Evolutionary conservation across 2,329 filamentous ascomycete species (phyloP).

Genomic region (Aspergillus chevalieri): DNA sequence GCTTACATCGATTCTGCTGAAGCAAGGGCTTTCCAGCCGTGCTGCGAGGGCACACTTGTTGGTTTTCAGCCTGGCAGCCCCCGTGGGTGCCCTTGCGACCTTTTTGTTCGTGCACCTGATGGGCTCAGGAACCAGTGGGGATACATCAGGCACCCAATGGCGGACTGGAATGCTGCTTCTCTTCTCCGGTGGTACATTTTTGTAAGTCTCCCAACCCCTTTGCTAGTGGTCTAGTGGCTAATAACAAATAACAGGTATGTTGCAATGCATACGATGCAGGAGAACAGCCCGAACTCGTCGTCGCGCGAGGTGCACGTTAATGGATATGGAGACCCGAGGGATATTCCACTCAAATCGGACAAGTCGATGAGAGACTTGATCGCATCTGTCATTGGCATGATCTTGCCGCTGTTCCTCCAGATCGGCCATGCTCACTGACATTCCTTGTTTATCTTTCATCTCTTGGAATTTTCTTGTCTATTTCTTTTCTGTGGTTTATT

Average conservation of each 20-base stretch:
- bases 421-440: slow-evolving; percentile 42
- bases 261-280: slow-evolving; percentile 97
- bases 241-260: slow-evolving; percentile 65
- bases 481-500: slow-evolving; percentile 12
- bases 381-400: slow-evolving; percentile 44
- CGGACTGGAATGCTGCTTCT: slow-evolving; percentile 87
- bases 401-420: slow-evolving; percentile 42
- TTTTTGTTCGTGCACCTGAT: slow-evolving; percentile 70
- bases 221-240: slow-evolving; percentile 7
- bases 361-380: slow-evolving; percentile 41
- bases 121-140: slow-evolving; percentile 49
- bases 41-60: slow-evolving; percentile 77
- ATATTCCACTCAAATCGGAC: slow-evolving; percentile 26
- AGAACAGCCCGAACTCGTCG: slow-evolving; percentile 41
- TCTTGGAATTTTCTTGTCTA: not conserved
- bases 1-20: slow-evolving; percentile 79
- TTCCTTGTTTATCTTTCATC: slow-evolving; percentile 1
- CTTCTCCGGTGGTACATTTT: slow-evolving; percentile 93
- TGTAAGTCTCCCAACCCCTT: slow-evolving; percentile 54
- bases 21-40: slow-evolving; percentile 84
- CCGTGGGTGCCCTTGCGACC: slow-evolving; percentile 74
- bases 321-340: slow-evolving; percentile 38
- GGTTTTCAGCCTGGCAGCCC: slow-evolving; percentile 86
- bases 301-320: slow-evolving; percentile 32
- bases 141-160: slow-evolving; percentile 63